phyloP scores from a whole-genome alignment of 1,284 basidiomycete species.

The Fomitopsis betulina region DNA sequence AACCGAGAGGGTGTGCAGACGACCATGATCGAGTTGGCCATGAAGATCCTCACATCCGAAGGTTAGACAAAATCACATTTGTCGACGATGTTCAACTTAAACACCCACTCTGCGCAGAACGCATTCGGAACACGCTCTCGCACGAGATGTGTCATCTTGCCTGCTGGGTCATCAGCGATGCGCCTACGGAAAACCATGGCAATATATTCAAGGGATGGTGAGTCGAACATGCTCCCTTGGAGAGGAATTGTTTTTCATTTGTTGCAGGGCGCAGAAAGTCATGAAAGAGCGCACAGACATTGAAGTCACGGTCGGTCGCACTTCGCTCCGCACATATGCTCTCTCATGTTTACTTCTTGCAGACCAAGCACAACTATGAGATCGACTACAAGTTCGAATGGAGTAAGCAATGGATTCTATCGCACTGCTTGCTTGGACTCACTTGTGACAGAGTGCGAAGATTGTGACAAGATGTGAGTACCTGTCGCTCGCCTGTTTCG shows the following conservation, averaged over 20 bases:
- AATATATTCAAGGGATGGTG: slow-evolving; percentile 68
- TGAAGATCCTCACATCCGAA: slow-evolving; percentile 72
- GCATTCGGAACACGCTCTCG: slow-evolving; percentile 73
- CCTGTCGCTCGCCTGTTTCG: slow-evolving; percentile 12
- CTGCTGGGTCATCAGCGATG: slow-evolving; percentile 71
- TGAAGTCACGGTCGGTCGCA: slow-evolving; percentile 54
- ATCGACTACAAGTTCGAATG: slow-evolving; percentile 76
- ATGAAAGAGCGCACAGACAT: slow-evolving; percentile 63
- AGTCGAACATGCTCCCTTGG: slow-evolving; percentile 11
- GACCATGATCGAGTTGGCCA: slow-evolving; percentile 68
- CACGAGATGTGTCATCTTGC: slow-evolving; percentile 90
- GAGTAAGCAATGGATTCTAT: slow-evolving; percentile 41
- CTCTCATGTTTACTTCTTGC: background rate
- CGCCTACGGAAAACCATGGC: slow-evolving; percentile 67
- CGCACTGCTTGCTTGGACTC: background rate
- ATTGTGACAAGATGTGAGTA: slow-evolving; percentile 61
- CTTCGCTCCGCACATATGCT: background rate
- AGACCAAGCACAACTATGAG: slow-evolving; percentile 75
- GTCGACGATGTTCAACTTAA: background rate
- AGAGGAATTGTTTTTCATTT: background rate
- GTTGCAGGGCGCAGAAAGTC: slow-evolving; percentile 56
- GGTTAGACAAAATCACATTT: slow-evolving; percentile 45
- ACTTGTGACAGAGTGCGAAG: slow-evolving; percentile 48
- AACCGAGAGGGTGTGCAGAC: slow-evolving; percentile 46
- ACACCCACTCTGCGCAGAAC: slow-evolving; percentile 39